Conservation (phyloP, 208 protist species). For the Trypanosoma cruzi region DNA sequence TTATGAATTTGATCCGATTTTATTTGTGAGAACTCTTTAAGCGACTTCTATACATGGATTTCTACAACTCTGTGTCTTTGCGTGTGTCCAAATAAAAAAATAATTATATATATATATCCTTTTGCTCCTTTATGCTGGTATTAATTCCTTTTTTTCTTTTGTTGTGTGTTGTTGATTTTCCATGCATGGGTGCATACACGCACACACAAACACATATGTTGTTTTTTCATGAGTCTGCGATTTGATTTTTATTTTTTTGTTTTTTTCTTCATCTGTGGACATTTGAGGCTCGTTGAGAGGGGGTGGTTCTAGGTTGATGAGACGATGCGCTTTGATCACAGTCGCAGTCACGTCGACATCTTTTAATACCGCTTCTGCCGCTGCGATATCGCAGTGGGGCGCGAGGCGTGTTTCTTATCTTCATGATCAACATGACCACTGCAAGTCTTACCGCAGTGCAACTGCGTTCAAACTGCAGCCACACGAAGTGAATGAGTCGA, state of each 20-base stretch:
- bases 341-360: neutral
- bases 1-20: too few species aligned
- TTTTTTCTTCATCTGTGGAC: neutral
- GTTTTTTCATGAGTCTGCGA: neutral
- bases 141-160: neutral
- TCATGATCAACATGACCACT: neutral
- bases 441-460: slow-evolving; percentile 33
- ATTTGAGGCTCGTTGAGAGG: neutral
- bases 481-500: slow-evolving; percentile 61
- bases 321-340: neutral
- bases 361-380: neutral
- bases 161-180: neutral
- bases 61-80: too few species aligned
- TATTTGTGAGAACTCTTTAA: too few species aligned
- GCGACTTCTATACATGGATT: too few species aligned
- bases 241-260: slow-evolving; percentile 11
- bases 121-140: neutral
- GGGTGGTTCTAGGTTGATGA: neutral
- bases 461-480: slow-evolving; percentile 47
- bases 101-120: neutral
- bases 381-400: neutral
- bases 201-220: too few species aligned
- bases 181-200: neutral
- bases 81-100: neutral
- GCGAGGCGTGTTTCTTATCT: neutral